phyloP scores from a whole-genome alignment of 192 early-diverging fungal genomes.

The Coemansia sp. region DNA sequence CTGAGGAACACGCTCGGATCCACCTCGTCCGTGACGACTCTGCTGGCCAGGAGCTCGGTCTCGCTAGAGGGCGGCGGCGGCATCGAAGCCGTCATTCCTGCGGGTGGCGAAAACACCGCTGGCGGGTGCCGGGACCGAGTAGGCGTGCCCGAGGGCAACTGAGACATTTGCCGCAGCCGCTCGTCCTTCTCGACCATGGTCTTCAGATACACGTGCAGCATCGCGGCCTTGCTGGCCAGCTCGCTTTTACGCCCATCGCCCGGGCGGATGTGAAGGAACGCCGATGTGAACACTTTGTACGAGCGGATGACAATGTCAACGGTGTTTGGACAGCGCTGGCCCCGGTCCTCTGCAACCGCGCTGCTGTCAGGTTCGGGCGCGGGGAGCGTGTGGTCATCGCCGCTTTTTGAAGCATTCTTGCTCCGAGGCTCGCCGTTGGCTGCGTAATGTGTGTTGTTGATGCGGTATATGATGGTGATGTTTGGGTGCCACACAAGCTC shows the following conservation, averaged over 20 bases:
- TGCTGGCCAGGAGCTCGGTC: constrained; percentile 13
- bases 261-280: constrained; percentile 19
- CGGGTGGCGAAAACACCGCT: constrained; percentile 24
- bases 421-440: background rate
- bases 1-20: constrained; percentile 27
- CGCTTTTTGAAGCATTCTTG: background rate
- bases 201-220: constrained; percentile 36
- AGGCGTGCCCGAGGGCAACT: constrained; percentile 1
- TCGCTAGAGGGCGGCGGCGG: constrained; percentile 8
- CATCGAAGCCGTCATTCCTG: background rate
- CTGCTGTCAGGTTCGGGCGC: background rate
- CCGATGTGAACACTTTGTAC: constrained; percentile 42
- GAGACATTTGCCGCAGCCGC: constrained; percentile 31
- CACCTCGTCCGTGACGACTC: constrained; percentile 26
- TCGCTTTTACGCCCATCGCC: constrained; percentile 18
- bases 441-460: constrained; percentile 43
- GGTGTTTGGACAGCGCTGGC: constrained; percentile 40
- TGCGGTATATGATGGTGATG: constrained; percentile 68
- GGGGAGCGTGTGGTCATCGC: background rate
- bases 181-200: constrained; percentile 39
- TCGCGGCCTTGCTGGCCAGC: constrained; percentile 22
- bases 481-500: constrained; percentile 68
- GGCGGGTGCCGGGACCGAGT: constrained; percentile 9
- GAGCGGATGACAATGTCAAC: constrained; percentile 44
- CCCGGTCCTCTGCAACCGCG: constrained; percentile 13